Conservation (phyloP, 1,139 yeast genomes). For the Arxiozyma heterogenica region DNA sequence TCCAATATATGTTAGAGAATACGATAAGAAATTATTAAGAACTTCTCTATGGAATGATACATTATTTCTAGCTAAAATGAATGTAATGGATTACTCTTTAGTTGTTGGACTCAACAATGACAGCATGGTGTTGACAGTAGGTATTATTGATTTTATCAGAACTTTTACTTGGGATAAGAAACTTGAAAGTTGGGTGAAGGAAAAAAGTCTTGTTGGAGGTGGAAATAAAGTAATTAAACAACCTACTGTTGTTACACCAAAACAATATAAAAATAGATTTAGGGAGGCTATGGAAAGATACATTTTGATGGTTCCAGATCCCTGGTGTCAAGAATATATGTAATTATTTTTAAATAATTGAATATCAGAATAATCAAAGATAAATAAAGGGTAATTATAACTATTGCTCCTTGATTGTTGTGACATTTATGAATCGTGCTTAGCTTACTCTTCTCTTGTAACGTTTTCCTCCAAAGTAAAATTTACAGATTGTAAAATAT, state of each 20-base stretch:
- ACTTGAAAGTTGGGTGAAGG: conserved; percentile 97
- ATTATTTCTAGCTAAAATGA: conserved; percentile 87
- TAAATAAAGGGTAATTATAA: not conserved
- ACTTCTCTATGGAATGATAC: conserved; percentile 95
- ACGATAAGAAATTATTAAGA: conserved; percentile 72
- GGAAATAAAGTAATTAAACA: conserved; percentile 70
- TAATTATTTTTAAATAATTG: conserved; percentile 9
- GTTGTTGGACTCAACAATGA: conserved; percentile 82
- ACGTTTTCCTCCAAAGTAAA: not conserved
- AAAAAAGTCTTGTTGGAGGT: conserved; percentile 78
- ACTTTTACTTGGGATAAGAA: conserved; percentile 99
- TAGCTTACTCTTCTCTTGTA: not conserved
- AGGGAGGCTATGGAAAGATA: conserved; percentile 98
- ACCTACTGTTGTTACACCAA: conserved; percentile 95
- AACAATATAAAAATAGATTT: conserved; percentile 86
- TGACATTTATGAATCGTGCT: too few relatives aligned
- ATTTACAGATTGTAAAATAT: not conserved
- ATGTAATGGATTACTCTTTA: conserved; percentile 96
- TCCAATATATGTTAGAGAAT: conserved; percentile 89
- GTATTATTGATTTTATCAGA: conserved; percentile 90
- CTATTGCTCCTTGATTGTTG: not conserved
- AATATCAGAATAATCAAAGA: not conserved
- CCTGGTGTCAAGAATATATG: conserved; percentile 45
- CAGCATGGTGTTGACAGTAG: conserved; percentile 66
- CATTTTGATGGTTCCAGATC: conserved; percentile 88